A percentile compares a stretch with the other conserved stretches of the same genome.
Evolutionary conservation across 2,329 filamentous ascomycete species (phyloP).

Genomic region (Diaporthe vaccinii): DNA sequence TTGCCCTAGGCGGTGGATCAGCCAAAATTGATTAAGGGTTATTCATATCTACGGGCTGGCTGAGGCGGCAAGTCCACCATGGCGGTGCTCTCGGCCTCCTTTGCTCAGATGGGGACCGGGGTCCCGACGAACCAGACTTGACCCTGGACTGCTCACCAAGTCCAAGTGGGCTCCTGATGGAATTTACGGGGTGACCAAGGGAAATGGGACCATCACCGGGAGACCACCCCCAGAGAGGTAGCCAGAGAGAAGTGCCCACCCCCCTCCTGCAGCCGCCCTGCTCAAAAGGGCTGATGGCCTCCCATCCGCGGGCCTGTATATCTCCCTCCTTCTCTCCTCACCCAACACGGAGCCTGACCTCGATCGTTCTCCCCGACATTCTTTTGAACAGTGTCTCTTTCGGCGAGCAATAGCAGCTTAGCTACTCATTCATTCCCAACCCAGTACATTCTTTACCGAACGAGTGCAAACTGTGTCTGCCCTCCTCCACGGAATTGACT

Average conservation of each 20-base stretch:
- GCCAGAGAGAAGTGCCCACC: neutral
- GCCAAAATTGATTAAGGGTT: conserved; percentile 38
- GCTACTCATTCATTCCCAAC: conserved; percentile 43
- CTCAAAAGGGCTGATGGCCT: conserved; percentile 40
- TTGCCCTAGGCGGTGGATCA: conserved; percentile 34
- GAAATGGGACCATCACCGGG: conserved; percentile 39
- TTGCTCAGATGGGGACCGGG: conserved; percentile 26
- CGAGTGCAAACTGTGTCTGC: conserved; percentile 49
- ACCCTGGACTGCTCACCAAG: conserved; percentile 36
- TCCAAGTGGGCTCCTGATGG: conserved; percentile 36
- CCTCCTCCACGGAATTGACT: conserved; percentile 49
- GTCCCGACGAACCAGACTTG: conserved; percentile 29
- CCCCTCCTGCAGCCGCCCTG: conserved; percentile 38
- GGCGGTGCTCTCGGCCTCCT: conserved; percentile 34
- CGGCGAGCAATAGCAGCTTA: conserved; percentile 39
- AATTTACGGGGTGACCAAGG: conserved; percentile 41
- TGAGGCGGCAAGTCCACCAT: conserved; percentile 37
- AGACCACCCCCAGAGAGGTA: conserved; percentile 22
- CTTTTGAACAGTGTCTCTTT: conserved; percentile 41
- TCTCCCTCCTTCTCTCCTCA: conserved; percentile 39
- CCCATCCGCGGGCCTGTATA: conserved; percentile 37
- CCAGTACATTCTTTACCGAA: conserved; percentile 48
- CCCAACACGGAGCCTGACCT: conserved; percentile 39
- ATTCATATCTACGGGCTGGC: conserved; percentile 36
- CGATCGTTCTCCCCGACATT: conserved; percentile 41